phyloP scores from a whole-genome alignment of 345 rosid genomes.

The Heritiera littoralis region DNA sequence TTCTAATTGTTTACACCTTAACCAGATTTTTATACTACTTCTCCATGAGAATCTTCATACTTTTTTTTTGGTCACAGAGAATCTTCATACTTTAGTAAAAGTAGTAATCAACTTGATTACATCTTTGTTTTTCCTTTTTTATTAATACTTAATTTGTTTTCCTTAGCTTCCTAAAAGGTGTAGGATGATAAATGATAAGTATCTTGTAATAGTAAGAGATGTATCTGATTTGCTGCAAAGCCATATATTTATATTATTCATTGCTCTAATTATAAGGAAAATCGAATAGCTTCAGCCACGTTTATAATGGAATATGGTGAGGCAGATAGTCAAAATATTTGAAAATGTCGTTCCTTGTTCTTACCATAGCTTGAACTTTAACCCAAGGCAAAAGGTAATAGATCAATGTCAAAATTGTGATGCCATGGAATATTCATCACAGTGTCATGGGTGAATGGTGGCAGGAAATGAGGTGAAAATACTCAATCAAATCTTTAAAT shows the following conservation, averaged over 20 bases:
- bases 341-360: neutral
- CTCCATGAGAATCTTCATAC: neutral
- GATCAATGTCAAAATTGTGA: neutral
- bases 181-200: neutral
- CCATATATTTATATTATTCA: neutral
- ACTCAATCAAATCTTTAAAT: neutral
- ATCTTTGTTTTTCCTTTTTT: neutral
- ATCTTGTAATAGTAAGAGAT: neutral
- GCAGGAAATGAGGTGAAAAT: conserved; percentile 2
- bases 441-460: neutral
- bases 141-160: neutral
- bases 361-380: conserved; percentile 24
- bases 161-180: neutral
- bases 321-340: neutral
- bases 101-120: too few relatives aligned
- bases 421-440: neutral
- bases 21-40: too few relatives aligned
- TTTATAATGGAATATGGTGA: neutral
- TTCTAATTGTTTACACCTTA: too few relatives aligned
- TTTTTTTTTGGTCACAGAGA: neutral
- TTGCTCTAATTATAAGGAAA: conserved; percentile 3
- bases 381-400: conserved; percentile 19
- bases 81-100: neutral
- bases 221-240: neutral
- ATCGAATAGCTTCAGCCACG: neutral